Conservation (phyloP, 176 grass and related monocot genomes). For the Alloteropsis semialata region DNA sequence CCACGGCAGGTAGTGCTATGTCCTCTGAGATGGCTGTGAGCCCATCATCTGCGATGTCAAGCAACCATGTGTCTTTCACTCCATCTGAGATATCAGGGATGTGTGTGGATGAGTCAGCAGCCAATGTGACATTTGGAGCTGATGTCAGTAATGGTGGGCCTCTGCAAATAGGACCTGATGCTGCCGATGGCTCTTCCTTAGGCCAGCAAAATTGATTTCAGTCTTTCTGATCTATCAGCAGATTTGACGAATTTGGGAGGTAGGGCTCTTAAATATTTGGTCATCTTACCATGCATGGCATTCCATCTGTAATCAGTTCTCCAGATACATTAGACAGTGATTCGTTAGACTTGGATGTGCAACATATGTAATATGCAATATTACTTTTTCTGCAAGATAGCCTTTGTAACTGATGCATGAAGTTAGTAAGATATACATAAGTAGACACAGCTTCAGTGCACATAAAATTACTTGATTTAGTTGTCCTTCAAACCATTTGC, state of each 20-base stretch:
- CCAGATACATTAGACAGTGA: neutral
- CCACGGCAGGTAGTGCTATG: constrained; percentile 31
- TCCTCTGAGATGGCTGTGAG: constrained; percentile 77
- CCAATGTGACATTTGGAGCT: constrained; percentile 46
- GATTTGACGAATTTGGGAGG: constrained; percentile 83
- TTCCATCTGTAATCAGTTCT: neutral
- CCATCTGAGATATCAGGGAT: constrained; percentile 74
- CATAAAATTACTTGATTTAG: neutral
- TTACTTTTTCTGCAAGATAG: neutral
- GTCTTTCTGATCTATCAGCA: constrained; percentile 71
- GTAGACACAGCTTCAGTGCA: neutral
- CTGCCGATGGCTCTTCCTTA: constrained; percentile 55
- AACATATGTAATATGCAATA: neutral
- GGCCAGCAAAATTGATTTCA: constrained; percentile 78
- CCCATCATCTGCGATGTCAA: constrained; percentile 73
- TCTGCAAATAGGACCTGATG: constrained; percentile 57
- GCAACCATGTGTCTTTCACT: constrained; percentile 78
- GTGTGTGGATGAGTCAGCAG: constrained; percentile 54
- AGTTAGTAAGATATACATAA: neutral
- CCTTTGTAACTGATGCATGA: neutral
- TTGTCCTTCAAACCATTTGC: neutral
- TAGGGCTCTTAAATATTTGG: constrained; percentile 42
- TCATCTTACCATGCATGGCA: neutral
- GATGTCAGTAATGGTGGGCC: constrained; percentile 38
- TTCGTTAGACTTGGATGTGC: neutral